phyloP scores from a whole-genome alignment of 192 early-diverging fungal species.

The Coemansia sp. region DNA sequence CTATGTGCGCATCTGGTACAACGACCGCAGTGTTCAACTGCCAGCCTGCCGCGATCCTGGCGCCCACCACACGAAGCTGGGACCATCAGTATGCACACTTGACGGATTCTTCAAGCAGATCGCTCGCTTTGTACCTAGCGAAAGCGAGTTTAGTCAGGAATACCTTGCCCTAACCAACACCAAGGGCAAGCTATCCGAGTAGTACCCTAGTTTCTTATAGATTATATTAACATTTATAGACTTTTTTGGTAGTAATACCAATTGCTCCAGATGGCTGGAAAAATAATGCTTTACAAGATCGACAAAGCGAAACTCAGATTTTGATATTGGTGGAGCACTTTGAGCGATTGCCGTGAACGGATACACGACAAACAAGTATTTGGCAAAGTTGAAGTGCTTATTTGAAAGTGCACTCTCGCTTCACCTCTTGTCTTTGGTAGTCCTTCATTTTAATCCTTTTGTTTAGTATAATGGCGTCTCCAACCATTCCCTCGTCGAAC shows the following conservation, averaged over 20 bases:
- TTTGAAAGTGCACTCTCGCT: not conserved
- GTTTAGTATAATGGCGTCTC: not conserved
- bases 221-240: not conserved
- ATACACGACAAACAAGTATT: not conserved
- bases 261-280: too few species aligned
- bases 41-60: conserved; percentile 50
- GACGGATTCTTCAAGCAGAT: conserved; percentile 54
- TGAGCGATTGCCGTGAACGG: not conserved
- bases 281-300: too few species aligned
- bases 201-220: not conserved
- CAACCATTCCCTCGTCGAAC: conserved; percentile 2
- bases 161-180: not conserved
- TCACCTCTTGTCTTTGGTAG: not conserved
- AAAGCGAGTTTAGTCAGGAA: conserved; percentile 20
- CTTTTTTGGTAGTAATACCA: too few species aligned
- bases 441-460: not conserved
- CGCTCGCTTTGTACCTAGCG: conserved; percentile 35
- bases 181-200: not conserved
- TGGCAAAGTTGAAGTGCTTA: too few species aligned
- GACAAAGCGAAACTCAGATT: too few species aligned
- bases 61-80: conserved; percentile 40
- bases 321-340: too few species aligned
- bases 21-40: conserved; percentile 37
- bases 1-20: conserved; percentile 54
- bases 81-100: conserved; percentile 44